These are phyloP conservation scores for Ceratocystis destructans DNA, from an alignment of 2,329 filamentous ascomycete species.

Conservation along the genomic window DNA sequence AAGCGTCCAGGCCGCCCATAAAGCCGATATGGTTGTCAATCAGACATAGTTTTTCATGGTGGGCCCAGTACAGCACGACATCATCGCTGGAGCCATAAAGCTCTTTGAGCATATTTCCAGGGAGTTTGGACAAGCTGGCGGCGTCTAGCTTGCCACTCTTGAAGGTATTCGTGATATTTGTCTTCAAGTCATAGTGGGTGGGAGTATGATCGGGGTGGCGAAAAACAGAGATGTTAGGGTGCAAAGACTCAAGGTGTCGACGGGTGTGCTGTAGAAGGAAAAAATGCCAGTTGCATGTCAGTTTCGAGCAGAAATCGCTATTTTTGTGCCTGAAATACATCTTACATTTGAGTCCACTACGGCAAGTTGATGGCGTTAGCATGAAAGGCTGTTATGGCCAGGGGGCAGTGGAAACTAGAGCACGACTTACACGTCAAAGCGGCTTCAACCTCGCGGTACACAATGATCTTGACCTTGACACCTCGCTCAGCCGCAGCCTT, in stretches of 20 bases:
- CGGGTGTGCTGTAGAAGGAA: slow-evolving; percentile 54
- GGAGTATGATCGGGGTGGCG: slow-evolving; percentile 80
- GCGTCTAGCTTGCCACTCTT: slow-evolving; percentile 33
- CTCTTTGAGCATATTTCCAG: slow-evolving; percentile 58
- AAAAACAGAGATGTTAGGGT: slow-evolving; percentile 78
- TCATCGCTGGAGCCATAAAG: slow-evolving; percentile 73
- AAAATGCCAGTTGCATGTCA: background rate
- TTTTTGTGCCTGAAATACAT: background rate
- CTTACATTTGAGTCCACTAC: slow-evolving; percentile 31
- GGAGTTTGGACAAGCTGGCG: slow-evolving; percentile 48
- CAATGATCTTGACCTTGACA: slow-evolving; percentile 71
- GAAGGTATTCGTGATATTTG: slow-evolving; percentile 53
- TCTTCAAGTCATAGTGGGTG: slow-evolving; percentile 52
- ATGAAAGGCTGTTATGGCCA: background rate
- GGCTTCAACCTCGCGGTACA: slow-evolving; percentile 83
- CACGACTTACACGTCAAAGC: slow-evolving; percentile 58
- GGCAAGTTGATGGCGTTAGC: background rate
- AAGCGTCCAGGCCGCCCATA: slow-evolving; percentile 84
- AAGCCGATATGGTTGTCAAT: slow-evolving; percentile 69
- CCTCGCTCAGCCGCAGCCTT: slow-evolving; percentile 70
- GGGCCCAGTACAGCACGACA: slow-evolving; percentile 79
- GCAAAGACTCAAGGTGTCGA: slow-evolving; percentile 58
- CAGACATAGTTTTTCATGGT: slow-evolving; percentile 81
- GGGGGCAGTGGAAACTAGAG: slow-evolving; percentile 21
- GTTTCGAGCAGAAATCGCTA: background rate